Base-by-base conservation (phyloP, 2,329 filamentous ascomycete genomes). In the Paecilomyces variotii region DNA sequence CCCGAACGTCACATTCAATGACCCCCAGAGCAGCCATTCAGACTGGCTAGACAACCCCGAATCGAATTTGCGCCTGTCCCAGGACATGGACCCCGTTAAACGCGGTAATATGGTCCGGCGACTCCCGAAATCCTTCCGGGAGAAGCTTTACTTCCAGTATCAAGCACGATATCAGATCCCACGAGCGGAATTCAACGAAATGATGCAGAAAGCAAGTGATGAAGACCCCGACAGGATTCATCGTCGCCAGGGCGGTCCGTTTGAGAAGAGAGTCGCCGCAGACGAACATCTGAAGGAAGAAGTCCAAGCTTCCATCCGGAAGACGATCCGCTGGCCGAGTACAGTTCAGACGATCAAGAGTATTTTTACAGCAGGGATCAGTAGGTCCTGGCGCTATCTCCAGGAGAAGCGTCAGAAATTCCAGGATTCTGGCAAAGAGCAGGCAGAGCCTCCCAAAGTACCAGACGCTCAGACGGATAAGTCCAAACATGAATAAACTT, bases 21-120 rank as follows among this genome's bases (percentile, higher is more conserved):
- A 91, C 65, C 73, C 82, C 4, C 81, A 82, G 39, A 84, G 83
- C 64, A 81, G 73, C 51, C 74, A 82, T 35, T 72, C 76, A 10
- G 80, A 84, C 63, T 90, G 88, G 86, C 79, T 85, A 57, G 81
- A 84, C 56, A 84, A 88, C 63, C 76, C 82, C 0, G 75, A 80
- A 11, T 79, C 84, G 27, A 86, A 94, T 64, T 82, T 90, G 64
- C 81, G 78, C 14, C 79, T 99, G 24, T 80, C 82, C 50, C 94
- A 99, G 74, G 91, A 97, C 68, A 95, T 97, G 91, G 90, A 96
- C 67, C 90, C 92, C 0, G 78, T 90, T 59, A 91, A 89, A 68
- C 87, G 94, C 59, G 91, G 90, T 19, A 99, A 99, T 74, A 99
- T 99, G 90, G 93, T 99, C 9, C 86, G 94, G 4, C 87, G 94